phyloP scores from a whole-genome alignment of 495 filamentous ascomycete genomes.

The Diplogelasinospora grovesii region DNA sequence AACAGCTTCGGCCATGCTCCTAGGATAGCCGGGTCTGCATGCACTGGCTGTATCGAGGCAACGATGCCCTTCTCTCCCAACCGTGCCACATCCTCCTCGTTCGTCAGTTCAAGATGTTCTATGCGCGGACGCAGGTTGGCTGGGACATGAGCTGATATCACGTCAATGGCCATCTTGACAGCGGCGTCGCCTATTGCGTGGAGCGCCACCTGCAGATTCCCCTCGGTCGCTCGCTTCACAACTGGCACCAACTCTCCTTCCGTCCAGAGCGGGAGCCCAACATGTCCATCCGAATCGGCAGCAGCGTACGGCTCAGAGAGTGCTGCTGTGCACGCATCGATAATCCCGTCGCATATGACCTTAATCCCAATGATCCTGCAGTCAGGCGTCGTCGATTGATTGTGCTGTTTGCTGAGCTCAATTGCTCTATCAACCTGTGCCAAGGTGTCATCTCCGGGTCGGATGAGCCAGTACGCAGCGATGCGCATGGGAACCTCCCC shows the following conservation, averaged over 20 bases:
- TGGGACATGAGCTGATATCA: conserved; percentile 39
- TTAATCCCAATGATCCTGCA: conserved; percentile 60
- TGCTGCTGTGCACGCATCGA: conserved; percentile 61
- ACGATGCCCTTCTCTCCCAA: conserved; percentile 52
- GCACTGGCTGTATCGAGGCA: conserved; percentile 58
- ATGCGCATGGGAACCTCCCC: conserved; percentile 48
- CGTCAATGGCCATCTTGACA: conserved; percentile 49
- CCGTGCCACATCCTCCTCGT: conserved; percentile 42
- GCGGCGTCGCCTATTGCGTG: conserved; percentile 61
- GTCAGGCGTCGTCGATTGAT: conserved; percentile 40
- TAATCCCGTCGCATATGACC: conserved; percentile 60
- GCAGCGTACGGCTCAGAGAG: conserved; percentile 54
- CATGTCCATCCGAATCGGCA: conserved; percentile 37
- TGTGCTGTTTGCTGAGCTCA: conserved; percentile 43
- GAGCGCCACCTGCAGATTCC: conserved; percentile 55
- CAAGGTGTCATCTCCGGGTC: conserved; percentile 39
- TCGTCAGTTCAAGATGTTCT: conserved; percentile 57
- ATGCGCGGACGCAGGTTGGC: conserved; percentile 49
- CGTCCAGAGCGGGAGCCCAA: conserved; percentile 51
- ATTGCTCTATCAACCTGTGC: conserved; percentile 54
- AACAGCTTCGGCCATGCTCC: conserved; percentile 52
- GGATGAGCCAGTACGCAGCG: conserved; percentile 58
- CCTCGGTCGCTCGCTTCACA: conserved; percentile 45
- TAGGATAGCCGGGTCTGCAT: conserved; percentile 57
- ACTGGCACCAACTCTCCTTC: conserved; percentile 45